Evolutionary conservation across 441 rosid species (phyloP), one percentile per base, ranked within the genome.

Genomic region (Gossypium davidsonii): DNA sequence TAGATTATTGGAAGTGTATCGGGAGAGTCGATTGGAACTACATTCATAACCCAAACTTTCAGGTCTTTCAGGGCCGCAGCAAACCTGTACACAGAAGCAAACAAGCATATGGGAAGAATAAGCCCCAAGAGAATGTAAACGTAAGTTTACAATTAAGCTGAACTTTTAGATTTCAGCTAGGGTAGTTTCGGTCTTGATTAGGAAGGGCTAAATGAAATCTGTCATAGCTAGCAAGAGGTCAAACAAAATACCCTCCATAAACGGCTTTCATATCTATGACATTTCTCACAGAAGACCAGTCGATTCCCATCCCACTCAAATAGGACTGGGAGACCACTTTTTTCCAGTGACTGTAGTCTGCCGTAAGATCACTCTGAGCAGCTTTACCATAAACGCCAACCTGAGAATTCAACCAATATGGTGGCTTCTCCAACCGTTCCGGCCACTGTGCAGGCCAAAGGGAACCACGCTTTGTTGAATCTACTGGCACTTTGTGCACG

Each of bases 191-290:
- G 0, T 46, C 31, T 10, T 11, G 34, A 46, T 21, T 21, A 46
- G 34, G 23, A 23, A 65, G 28, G 12, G 42, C 18, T 18, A 12
- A 68, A 51, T 15, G 7, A 49, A 26, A 39, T 49, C n/a, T 67
- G 62, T 39, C 53, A 71, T 7, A 71, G n/a, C 61, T 11, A 73
- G 28, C 15, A 9, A 31, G 17, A 64, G 62, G 2, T 7, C 9
- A 73, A 25, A 49, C 6, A 6, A 67, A 49, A 49, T 82, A 86
- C 90, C 90, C 90, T 78, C 92, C 90, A 68, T 86, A 88, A 11
- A 81, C 85, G 49, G 88, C 88, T 74, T 83, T 81, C 91, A 86
- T 88, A 76, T 84, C 92, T 90, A 88, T 86, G 34, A 86, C 84
- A 60, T 85, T 87, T 59, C 90, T 83, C 62, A 85, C 84, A 37